These are phyloP conservation scores for Fusarium sp. DNA, from an alignment of 2,329 filamentous ascomycete species.

Conservation along the genomic window DNA sequence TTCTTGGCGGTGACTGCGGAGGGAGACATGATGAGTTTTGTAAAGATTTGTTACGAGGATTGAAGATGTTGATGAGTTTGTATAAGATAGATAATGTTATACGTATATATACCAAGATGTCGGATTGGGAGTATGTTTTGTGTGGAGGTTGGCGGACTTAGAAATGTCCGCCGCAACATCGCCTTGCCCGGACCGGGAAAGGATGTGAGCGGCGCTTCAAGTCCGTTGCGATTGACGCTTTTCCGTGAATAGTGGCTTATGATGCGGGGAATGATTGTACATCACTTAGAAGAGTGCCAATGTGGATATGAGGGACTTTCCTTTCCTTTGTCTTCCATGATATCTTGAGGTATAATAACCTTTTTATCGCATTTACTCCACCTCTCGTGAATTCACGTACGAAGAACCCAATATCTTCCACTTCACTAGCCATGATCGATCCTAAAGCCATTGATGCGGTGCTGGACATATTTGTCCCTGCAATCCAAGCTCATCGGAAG, in stretches of 20 bases:
- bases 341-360: not conserved
- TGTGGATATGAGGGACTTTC: not conserved
- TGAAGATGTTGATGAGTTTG: not conserved
- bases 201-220: not conserved
- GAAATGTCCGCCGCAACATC: conserved; percentile 13
- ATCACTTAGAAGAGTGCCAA: not conserved
- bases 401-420: too few species aligned
- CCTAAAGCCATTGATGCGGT: conserved; percentile 28
- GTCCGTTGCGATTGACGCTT: conserved; percentile 1
- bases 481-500: conserved; percentile 19
- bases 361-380: not conserved
- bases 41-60: not conserved
- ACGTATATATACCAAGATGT: not conserved
- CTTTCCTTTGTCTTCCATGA: not conserved
- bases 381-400: fast-evolving
- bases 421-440: conserved; percentile 28
- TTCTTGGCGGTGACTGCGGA: conserved; percentile 37
- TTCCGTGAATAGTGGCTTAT: not conserved
- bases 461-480: conserved; percentile 27
- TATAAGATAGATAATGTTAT: not conserved
- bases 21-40: conserved; percentile 35
- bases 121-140: conserved; percentile 4
- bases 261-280: conserved; percentile 19
- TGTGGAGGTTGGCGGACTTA: conserved; percentile 21
- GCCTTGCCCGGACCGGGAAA: not conserved